Percentiles rank a stretch among this genome's conserved stretches.
Evolutionary conservation across 202 grass and related monocot genomes (phyloP).

Genomic region (Elaeis oleifera): DNA sequence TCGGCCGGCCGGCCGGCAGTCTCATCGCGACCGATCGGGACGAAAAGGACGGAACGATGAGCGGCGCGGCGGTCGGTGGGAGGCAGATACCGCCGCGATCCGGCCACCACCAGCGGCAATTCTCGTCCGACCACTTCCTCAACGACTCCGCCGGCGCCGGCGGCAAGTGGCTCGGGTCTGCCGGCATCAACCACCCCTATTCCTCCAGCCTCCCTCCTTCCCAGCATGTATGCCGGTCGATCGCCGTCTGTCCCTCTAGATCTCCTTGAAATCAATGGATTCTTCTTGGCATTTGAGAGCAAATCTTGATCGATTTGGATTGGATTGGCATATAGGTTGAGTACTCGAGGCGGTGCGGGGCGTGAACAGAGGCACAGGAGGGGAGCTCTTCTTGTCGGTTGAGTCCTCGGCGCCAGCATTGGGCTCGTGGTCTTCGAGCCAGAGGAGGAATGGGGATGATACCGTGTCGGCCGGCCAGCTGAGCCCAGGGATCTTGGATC

Average conservation of each 20-base stretch:
- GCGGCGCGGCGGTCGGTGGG: not conserved
- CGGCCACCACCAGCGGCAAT: slow-evolving; percentile 31
- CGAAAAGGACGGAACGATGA: not conserved
- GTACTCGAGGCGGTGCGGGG: slow-evolving; percentile 34
- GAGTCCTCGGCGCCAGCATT: slow-evolving; percentile 43
- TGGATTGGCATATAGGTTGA: slow-evolving; percentile 22
- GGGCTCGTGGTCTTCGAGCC: slow-evolving; percentile 32
- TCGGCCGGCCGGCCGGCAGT: too few species aligned
- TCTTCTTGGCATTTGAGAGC: too few species aligned
- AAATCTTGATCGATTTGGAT: too few species aligned
- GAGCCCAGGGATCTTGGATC: slow-evolving; percentile 89
- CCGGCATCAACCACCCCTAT: not conserved
- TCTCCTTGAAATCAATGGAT: slow-evolving; percentile 24
- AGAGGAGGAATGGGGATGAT: slow-evolving; percentile 40
- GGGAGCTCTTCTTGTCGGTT: slow-evolving; percentile 63
- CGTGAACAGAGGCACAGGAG: slow-evolving; percentile 49
- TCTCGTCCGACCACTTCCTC: slow-evolving; percentile 71
- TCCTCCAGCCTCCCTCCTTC: slow-evolving; percentile 9
- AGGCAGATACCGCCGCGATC: slow-evolving; percentile 19
- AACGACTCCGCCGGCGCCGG: slow-evolving; percentile 47
- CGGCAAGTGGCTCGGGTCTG: slow-evolving; percentile 23
- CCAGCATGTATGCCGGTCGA: slow-evolving; percentile 10
- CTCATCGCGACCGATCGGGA: too few species aligned
- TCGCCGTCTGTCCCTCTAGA: slow-evolving; percentile 26
- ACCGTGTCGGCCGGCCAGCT: slow-evolving; percentile 48